Evolutionary conservation across 345 rosid genomes (phyloP), one percentile per base, ranked within the genome.

Genomic region (Eucalyptus cloeziana): DNA sequence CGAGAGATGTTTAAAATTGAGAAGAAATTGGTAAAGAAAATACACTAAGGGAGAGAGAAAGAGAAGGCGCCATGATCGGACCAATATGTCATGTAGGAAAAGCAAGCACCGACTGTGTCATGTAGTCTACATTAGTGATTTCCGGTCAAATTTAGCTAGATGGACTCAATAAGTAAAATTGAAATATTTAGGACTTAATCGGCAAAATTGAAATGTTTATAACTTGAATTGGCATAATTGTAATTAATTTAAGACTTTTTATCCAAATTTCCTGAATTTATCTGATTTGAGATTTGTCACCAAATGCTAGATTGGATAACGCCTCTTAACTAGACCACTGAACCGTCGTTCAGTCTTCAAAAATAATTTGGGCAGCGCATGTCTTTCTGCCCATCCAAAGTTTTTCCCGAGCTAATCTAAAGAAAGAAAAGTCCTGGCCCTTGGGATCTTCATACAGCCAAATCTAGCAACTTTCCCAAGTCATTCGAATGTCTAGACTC

Each of bases 121-220:
- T 24, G 27, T 56, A 22, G 25, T 56, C 1, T 2, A 9, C 10
- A 56, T 56, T 56, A 56, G 5, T 24, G 2, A 56, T 56, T 56
- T 56, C 3, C 1, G 6, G 27, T 2, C 0, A 4, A 56, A 56
- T 21, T 56, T 56, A 1, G 3, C 1, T 21, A 56, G 0, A 56
- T 56, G 1, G 5, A 56, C 2, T 22, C 62, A 56, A 56, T 56
- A 0, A 17, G 56, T 52, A 52, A 52, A 52, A 50, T 50, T 50
- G 7, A 50, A 49, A 49, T 14, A 2, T 49, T 49, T 49, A 49
- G 19, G 7, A 50, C 0, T 52, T 17, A 52, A 52, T 52, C 4
- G 24, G 0, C 2, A 52, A 52, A 52, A 54, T 22, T 19, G 27
- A 54, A 21, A 56, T 21, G 62, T 22, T 56, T 22, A 56, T 2